A percentile compares a stretch with the other conserved stretches of the same genome.
phyloP scores from a whole-genome alignment of 2,329 filamentous ascomycete genomes.

The Ceratocystis destructans region DNA sequence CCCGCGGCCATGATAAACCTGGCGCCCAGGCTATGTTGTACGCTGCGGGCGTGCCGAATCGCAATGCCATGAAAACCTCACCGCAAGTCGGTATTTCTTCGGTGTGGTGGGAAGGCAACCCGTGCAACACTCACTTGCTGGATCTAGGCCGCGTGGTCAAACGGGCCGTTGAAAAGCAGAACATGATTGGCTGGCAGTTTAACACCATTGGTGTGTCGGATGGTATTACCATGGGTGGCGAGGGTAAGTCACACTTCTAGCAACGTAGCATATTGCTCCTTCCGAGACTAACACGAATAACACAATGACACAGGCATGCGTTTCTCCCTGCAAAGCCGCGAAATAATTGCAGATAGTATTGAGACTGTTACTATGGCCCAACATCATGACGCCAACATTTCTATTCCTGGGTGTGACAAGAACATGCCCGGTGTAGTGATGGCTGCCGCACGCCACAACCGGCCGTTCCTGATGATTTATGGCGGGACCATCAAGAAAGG shows the following conservation, averaged over 20 bases:
- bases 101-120: conserved; percentile 96
- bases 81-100: conserved; percentile 84
- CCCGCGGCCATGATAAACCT: conserved; percentile 75
- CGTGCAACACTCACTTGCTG: conserved; percentile 49
- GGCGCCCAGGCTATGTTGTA: conserved; percentile 96
- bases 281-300: neutral
- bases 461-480: conserved; percentile 90
- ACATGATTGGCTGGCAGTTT: conserved; percentile 90
- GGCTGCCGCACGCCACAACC: conserved; percentile 80
- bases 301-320: conserved; percentile 55
- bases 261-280: neutral
- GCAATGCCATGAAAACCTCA: conserved; percentile 73
- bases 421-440: conserved; percentile 93
- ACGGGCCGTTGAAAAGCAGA: conserved; percentile 61
- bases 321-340: conserved; percentile 77
- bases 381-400: conserved; percentile 83
- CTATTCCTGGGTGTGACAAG: conserved; percentile 90
- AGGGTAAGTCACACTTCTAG: conserved; percentile 41
- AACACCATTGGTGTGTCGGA: conserved; percentile 83
- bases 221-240: conserved; percentile 88
- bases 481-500: conserved; percentile 82
- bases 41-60: conserved; percentile 73
- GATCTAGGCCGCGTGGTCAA: conserved; percentile 84
- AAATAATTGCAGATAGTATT: conserved; percentile 88
- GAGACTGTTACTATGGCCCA: conserved; percentile 88